Evolutionary conservation across 2,329 filamentous ascomycete genomes (phyloP), one percentile per base, ranked within the genome.

Genomic region (Geosmithia morbida): DNA sequence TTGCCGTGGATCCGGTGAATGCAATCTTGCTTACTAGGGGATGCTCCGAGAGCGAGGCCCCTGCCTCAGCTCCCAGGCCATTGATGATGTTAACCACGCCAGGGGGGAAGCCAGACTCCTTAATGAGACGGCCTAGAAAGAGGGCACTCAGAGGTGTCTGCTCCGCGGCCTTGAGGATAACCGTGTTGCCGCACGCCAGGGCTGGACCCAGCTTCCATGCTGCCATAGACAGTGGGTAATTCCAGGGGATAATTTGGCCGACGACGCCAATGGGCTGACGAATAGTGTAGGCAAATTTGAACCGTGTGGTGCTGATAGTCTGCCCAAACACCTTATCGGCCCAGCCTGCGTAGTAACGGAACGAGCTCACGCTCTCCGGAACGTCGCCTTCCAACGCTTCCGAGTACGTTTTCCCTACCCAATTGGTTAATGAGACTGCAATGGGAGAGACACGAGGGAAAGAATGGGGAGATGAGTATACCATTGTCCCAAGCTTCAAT

Each of bases 401-500:
- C 3, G 63, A 61, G 59, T 81, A 83, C 13, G 78, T 72, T 59
- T 85, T 83, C 59, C 79, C 53, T 52, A 37, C 2, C 14, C 22
- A 17, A 17, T 2, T 14, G 16, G 33, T 37, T 16, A 37, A 26
- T 26, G 14, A 40, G 46, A 44, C 22, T 26, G 8, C 4, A 8
- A 26, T 5, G 22, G 8, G 22, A 8, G 22, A 26, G 8, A 8
- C 22, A n/a, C n/a, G 20, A 8, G 39, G n/a, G 10, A 40, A 33
- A 18, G 20, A 46, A 40, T 29, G 33, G 29, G 33, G 33, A 11
- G 33, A 37, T 11, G 14, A 30, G 7, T 16, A 37, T 48, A 62
- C 81, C 84, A 56, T 86, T 87, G 57, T 88, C 83, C 83, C 83
- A 87, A 0, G 85, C 84, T 63, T 89, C 84, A 19, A 67, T 60